These are phyloP conservation scores for Colletotrichum graminicola DNA, from an alignment of 2,329 filamentous ascomycete species.

Conservation along the genomic window DNA sequence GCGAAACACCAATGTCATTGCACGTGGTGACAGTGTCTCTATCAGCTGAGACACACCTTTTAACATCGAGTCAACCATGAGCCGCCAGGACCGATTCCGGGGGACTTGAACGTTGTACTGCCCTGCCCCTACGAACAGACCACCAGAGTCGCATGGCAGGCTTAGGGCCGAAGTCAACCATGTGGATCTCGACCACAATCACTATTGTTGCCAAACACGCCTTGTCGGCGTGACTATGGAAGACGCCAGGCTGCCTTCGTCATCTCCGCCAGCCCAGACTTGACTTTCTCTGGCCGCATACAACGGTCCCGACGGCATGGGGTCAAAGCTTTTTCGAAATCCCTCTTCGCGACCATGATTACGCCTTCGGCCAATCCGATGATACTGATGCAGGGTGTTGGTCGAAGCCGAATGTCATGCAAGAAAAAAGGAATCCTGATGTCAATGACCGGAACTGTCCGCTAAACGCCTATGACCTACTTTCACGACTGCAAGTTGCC, in stretches of 20 bases:
- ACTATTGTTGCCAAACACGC: constrained; percentile 30
- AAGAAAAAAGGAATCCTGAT: constrained; percentile 44
- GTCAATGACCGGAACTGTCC: constrained; percentile 50
- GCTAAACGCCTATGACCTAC: constrained; percentile 51
- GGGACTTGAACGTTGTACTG: constrained; percentile 26
- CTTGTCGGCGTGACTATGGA: constrained; percentile 16
- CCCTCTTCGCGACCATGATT: constrained; percentile 1
- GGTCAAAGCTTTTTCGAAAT: constrained; percentile 20
- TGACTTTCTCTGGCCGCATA: constrained; percentile 38
- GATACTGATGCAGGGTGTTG: constrained; percentile 41
- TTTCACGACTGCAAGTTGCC: constrained; percentile 56
- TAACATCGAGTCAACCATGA: constrained; percentile 10
- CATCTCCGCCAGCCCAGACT: constrained; percentile 31
- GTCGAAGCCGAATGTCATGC: constrained; percentile 45
- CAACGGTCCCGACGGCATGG: constrained; percentile 31
- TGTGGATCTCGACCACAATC: constrained; percentile 34
- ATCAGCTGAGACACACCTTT: constrained; percentile 37
- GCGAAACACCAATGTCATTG: constrained; percentile 33
- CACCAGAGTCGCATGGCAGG: constrained; percentile 23
- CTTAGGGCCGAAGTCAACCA: constrained; percentile 38
- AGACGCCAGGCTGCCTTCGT: constrained; percentile 30
- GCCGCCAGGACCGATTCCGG: constrained; percentile 14
- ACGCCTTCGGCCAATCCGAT: constrained; percentile 38
- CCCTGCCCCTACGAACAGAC: constrained; percentile 26
- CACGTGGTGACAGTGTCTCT: constrained; percentile 38